Conservation (phyloP, 345 rosid genomes). For the Ceriops decandra region DNA sequence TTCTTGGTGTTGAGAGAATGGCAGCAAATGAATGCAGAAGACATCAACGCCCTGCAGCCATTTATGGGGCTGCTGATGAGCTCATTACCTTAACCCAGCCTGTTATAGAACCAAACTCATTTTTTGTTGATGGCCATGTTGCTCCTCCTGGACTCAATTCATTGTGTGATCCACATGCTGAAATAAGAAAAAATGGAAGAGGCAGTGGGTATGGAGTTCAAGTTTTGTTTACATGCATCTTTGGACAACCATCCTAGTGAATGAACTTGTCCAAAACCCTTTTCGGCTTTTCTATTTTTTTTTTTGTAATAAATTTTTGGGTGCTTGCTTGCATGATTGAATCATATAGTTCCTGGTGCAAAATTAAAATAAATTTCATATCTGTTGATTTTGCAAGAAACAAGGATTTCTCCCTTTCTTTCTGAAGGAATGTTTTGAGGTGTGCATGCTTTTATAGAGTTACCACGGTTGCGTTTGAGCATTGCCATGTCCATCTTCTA, state of each 20-base stretch:
- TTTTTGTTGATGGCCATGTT: neutral
- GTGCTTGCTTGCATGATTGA: no score
- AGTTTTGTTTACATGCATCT: neutral
- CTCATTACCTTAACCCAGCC: slow-evolving; percentile 24
- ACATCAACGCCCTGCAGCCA: slow-evolving; percentile 36
- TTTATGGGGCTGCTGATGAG: slow-evolving; percentile 25
- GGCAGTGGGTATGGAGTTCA: neutral
- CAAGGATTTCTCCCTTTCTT: no score
- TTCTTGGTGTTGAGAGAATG: slow-evolving; percentile 37
- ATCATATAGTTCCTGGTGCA: no score
- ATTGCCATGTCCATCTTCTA: no score
- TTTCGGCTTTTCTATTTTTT: no score
- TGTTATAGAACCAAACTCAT: neutral
- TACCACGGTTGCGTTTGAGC: no score
- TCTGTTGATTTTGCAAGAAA: no score
- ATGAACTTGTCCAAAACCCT: neutral
- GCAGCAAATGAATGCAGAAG: slow-evolving; percentile 34
- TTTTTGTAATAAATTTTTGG: no score
- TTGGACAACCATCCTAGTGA: neutral
- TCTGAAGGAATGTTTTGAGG: no score
- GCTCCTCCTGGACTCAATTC: slow-evolving; percentile 1
- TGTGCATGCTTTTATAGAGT: no score
- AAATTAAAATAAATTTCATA: no score
- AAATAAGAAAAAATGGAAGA: neutral
- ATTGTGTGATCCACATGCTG: neutral